Base-by-base conservation (phyloP, 495 filamentous ascomycete genomes). In the Xylaria cubensis region DNA sequence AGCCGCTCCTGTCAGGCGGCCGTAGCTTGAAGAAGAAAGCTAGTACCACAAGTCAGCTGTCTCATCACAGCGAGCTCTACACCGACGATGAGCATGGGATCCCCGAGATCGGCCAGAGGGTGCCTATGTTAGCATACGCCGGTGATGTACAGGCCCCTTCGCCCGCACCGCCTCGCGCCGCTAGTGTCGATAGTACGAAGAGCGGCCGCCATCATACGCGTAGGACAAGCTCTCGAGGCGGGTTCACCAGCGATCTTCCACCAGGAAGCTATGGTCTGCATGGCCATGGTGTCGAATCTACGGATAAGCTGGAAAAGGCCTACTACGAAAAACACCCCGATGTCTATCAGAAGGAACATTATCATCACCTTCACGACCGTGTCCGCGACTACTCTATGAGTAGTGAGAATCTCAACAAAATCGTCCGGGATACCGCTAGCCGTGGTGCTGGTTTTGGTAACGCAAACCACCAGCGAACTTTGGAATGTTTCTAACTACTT, bases 131-230 rank as follows among this genome's bases (percentile, higher is more conserved):
- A 77, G 91, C 91, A 46, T 90, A 97, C 82, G 95, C 94, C 50
- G 96, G 96, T 55, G 96, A 98, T 81, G 97, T 99, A 12, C 96
- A 99, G 82, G 96, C 96, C 15, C 96, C 96, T 0, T 95, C 97
- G 0, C 94, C 95, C 4, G 89, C 92, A 19, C 93, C 90, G n/a
- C 81, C 84, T 42, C 83, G 87, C 4, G 81, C 88, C 48, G 81
- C 81, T 21, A 84, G 84, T 44, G 80, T 87, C 24, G 82, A 86
- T 39, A 90, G 90, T 26, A 81, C 84, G 72, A 91, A 88, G 75
- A 86, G 87, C 74, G 83, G 81, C 39, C 88, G 88, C 73, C 87
- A 92, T 73, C 94, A 97, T 75, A 80, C 86, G 48, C 90, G 94
- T 59, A 84, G 77, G 74, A 76, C 79, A 0, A 87, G 85, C 63